Conservation (phyloP, 345 rosid species). For the Melastoma malabathricum region DNA sequence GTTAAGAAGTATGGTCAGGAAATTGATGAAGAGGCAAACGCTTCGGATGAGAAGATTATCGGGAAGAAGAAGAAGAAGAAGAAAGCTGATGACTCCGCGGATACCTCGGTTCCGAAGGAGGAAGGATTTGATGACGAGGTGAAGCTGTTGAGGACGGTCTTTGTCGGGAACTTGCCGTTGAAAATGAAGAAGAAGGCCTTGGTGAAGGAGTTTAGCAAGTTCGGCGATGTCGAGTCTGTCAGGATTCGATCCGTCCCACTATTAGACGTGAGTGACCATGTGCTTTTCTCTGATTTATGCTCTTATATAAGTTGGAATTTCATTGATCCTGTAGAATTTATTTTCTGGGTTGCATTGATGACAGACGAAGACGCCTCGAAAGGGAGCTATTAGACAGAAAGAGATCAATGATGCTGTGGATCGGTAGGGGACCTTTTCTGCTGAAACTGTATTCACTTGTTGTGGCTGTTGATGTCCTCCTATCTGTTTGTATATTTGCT, state of each 20-base stretch:
- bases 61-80: slow-evolving; percentile 88
- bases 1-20: slow-evolving; percentile 43
- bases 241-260: slow-evolving; percentile 88
- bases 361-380: slow-evolving; percentile 78
- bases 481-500: not conserved
- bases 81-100: slow-evolving; percentile 40
- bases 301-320: not conserved
- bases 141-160: slow-evolving; percentile 83
- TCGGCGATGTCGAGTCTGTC: slow-evolving; percentile 78
- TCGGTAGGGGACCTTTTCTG: slow-evolving; percentile 27
- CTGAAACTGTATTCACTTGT: not conserved
- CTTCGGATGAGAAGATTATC: slow-evolving; percentile 20
- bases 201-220: slow-evolving; percentile 58
- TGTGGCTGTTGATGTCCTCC: not conserved
- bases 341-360: not conserved
- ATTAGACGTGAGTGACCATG: slow-evolving; percentile 45
- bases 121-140: slow-evolving; percentile 86
- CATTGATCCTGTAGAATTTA: not conserved
- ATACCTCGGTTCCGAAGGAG: slow-evolving; percentile 35
- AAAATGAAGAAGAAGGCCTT: slow-evolving; percentile 67
- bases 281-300: not conserved
- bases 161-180: slow-evolving; percentile 83
- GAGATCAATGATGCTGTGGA: slow-evolving; percentile 69
- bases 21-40: slow-evolving; percentile 10
- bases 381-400: slow-evolving; percentile 62